phyloP scores from a whole-genome alignment of 139 green algal species.

The Gonium pectorale region DNA sequence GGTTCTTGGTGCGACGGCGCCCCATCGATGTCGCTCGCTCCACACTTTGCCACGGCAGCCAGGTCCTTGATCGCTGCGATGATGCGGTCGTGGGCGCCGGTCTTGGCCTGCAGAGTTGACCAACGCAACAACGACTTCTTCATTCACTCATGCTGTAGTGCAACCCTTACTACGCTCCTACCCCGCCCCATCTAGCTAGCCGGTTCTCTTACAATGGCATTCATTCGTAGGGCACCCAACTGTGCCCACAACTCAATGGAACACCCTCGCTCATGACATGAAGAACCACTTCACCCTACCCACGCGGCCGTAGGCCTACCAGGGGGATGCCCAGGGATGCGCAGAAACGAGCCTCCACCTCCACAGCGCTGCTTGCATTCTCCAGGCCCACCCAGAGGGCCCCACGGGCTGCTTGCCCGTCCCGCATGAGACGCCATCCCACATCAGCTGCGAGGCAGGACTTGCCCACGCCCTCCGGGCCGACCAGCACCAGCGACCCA shows the following conservation, averaged over 20 bases:
- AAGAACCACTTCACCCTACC: background rate
- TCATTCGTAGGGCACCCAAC: too few species aligned
- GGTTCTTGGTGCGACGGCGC: background rate
- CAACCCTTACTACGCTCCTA: too few species aligned
- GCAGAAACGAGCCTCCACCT: constrained; percentile 27
- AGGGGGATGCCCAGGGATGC: background rate
- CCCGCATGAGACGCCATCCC: background rate
- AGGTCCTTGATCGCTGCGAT: background rate
- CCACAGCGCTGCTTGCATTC: background rate
- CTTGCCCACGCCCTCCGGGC: constrained; percentile 14
- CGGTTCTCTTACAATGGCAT: too few species aligned
- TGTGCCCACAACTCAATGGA: background rate
- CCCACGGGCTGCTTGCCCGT: background rate
- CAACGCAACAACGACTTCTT: background rate
- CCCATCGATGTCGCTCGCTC: too few species aligned
- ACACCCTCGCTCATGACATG: background rate
- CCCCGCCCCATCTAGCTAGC: too few species aligned
- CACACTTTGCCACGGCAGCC: background rate
- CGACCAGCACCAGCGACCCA: constrained; percentile 13
- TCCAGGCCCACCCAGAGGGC: background rate
- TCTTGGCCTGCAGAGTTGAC: background rate
- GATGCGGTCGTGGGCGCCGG: background rate
- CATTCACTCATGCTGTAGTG: too few species aligned
- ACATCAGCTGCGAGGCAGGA: constrained; percentile 29
- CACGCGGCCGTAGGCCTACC: background rate